These are phyloP conservation scores for Cyphellophora attinorum DNA, from an alignment of 2,329 filamentous ascomycete genomes.

Conservation along the genomic window DNA sequence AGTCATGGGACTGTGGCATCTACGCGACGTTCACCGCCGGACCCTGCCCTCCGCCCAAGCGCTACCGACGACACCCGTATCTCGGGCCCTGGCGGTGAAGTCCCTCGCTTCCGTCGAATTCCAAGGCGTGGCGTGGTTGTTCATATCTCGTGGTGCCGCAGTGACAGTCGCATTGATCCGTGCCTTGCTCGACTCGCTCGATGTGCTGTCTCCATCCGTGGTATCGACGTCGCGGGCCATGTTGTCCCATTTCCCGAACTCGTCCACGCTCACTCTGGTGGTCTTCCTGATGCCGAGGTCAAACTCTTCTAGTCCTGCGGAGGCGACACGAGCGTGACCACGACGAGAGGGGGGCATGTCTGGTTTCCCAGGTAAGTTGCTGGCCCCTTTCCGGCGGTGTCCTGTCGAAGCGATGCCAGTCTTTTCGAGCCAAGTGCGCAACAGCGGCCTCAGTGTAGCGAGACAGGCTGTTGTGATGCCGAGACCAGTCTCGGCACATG, in stretches of 20 bases:
- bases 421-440: constrained; percentile 21
- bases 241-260: background rate
- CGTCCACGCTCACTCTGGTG: background rate
- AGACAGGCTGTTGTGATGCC: constrained; percentile 38
- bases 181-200: background rate
- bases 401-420: background rate
- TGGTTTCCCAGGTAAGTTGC: too few species aligned
- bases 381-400: too few species aligned
- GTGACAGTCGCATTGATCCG: background rate
- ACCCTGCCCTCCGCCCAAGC: background rate
- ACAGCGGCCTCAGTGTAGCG: constrained; percentile 39
- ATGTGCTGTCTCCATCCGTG: background rate
- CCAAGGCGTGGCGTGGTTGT: too few species aligned
- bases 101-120: background rate
- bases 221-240: background rate
- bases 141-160: background rate
- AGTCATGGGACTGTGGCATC: too few species aligned
- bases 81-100: background rate
- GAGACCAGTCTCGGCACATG: constrained; percentile 28
- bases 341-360: too few species aligned
- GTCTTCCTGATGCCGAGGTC: background rate
- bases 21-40: too few species aligned
- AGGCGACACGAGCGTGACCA: background rate
- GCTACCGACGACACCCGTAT: background rate
- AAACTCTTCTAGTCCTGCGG: background rate